Evolutionary conservation across 192 early-diverging fungal genomes (phyloP), one percentile per base, ranked within the genome.

Genomic region (Podila minutissima): DNA sequence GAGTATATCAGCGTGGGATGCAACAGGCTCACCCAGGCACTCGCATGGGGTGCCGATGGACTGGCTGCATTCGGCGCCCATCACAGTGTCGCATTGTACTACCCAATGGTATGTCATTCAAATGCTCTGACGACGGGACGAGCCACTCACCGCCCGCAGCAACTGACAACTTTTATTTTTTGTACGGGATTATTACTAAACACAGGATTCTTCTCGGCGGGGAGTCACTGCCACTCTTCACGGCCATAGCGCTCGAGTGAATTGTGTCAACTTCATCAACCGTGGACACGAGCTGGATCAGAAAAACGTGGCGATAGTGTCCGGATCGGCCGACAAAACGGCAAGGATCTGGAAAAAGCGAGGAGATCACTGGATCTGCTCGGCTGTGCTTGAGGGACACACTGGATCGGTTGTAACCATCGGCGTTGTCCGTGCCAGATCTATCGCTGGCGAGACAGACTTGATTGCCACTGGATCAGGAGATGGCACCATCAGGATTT

Each of bases 311-410:
- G 91, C 88, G 13, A 81, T 96, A 4, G 87, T 95, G 24, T 93
- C 93, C 19, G 96, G 91, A 17, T 93, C 94, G 4, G 92, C 93
- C 5, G 95, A 96, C 71, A 86, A 86, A 69, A 94, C 94, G 1
- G 90, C 87, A 0, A 88, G 93, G 4, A 76, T 96, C 1, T 97
- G 96, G 96, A 86, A 86, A 69, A 75, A 64, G 17, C 60, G 57
- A 26, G 53, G 41, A 32, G 62, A 38, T 59, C 48, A 62, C 9
- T 94, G 92, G 92, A 72, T 83, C 26, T 92, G 89, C 85, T 86
- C 91, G 1, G 91, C 90, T 0, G 87, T 89, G 10, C 83, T 98
- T 29, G 71, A 65, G 4, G 94, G 94, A 0, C 95, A 95, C 67
- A 84, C 75, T 0, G 89, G 87, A 53, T 83, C 90, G 3, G 84